Base-by-base conservation (phyloP, 2,329 filamentous ascomycete species). In the Apiospora pterosperma region DNA sequence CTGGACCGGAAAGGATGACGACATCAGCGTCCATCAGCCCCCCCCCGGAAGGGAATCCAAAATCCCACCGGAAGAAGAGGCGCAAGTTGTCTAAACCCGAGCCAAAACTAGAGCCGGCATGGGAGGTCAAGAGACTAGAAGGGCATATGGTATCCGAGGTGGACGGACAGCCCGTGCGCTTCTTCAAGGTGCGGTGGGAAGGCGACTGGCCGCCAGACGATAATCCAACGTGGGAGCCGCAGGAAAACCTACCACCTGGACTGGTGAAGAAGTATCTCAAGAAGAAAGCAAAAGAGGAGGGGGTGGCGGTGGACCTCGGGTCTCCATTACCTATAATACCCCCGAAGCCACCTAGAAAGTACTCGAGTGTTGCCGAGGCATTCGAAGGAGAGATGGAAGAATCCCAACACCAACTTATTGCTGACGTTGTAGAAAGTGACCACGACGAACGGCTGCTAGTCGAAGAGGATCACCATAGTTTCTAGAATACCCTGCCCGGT, bases 161-260 rank as follows among this genome's bases (percentile, higher is more conserved):
- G 1, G 74, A 77, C 5, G 71, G 69, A 2, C 74, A 74, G 10
- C 59, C 69, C 0, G 74, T 80, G 1, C 80, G 81, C 4, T 80
- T 78, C 64, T 88, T 84, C 71, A 76, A 81, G 36, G 84, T 88
- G 1, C 80, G 81, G 7, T 88, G 85, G 85, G 81, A 80, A 55
- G 85, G 85, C 8, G 74, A 85, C 65, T 88, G 85, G 85, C 84
- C 85, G 0, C 74, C 78, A 0, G 82, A 81, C 10, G 79, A 87
- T 69, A 87, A 88, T 63, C 83, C 84, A 0, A 84, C 85, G 0
- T 88, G 85, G 85, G 85, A 88, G 69, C 85, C 85, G 0, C 80
- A 82, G 67, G 78, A 79, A 4, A 85, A 87, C 62, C 79, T 88
- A 2, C 73, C 82, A 0, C 64, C 71, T 0, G 65, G 65, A 0